Conservation (phyloP, 495 filamentous ascomycete species). For the Venustampulla echinocandica region DNA sequence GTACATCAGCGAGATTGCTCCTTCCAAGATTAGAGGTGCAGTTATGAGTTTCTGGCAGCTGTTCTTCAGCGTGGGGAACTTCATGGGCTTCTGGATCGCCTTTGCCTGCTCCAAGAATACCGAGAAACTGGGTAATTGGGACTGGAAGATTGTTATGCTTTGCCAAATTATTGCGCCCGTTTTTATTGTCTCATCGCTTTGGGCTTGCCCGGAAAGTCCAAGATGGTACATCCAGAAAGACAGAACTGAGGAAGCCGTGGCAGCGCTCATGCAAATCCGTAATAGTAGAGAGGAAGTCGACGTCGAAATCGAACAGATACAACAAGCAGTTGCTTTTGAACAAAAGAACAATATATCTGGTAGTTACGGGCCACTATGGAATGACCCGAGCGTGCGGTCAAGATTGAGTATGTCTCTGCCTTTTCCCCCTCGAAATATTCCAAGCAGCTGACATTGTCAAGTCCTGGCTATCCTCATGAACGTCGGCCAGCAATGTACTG, state of each 20-base stretch:
- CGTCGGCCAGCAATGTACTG: slow-evolving; percentile 64
- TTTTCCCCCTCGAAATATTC: background rate
- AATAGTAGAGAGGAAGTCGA: slow-evolving; percentile 54
- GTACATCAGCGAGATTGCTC: slow-evolving; percentile 61
- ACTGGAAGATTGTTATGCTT: slow-evolving; percentile 45
- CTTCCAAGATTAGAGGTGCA: slow-evolving; percentile 49
- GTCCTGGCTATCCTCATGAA: slow-evolving; percentile 56
- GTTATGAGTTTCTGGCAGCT: slow-evolving; percentile 70
- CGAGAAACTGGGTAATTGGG: slow-evolving; percentile 63
- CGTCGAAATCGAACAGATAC: slow-evolving; percentile 70
- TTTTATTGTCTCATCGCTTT: slow-evolving; percentile 53
- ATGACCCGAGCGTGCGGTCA: too few relatives aligned
- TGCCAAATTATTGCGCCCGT: slow-evolving; percentile 50
- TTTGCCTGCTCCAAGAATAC: slow-evolving; percentile 34
- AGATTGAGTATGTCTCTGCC: background rate
- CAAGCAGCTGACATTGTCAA: slow-evolving; percentile 57
- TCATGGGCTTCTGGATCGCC: slow-evolving; percentile 75
- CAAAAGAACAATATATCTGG: slow-evolving; percentile 62
- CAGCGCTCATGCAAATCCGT: slow-evolving; percentile 49
- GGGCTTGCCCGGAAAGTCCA: slow-evolving; percentile 70
- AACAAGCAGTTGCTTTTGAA: slow-evolving; percentile 65
- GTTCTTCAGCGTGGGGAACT: slow-evolving; percentile 70
- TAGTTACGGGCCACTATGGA: slow-evolving; percentile 62
- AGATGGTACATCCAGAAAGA: slow-evolving; percentile 65
- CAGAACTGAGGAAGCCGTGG: slow-evolving; percentile 57